Base-by-base conservation (phyloP, 495 filamentous ascomycete species). In the Achaetomiella virescens region DNA sequence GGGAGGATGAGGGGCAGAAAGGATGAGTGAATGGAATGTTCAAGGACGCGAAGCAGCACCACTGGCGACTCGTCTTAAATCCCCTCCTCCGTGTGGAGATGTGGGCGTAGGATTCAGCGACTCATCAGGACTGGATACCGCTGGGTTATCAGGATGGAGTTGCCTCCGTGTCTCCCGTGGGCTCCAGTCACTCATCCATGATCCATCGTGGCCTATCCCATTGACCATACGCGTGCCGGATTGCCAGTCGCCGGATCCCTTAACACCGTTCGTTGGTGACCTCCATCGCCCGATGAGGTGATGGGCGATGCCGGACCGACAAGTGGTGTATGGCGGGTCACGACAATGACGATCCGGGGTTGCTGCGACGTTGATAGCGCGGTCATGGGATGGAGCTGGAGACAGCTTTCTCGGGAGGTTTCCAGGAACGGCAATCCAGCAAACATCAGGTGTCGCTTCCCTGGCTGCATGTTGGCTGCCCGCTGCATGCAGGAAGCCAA, bases 281-380 rank as follows among this genome's bases (percentile, higher is more conserved):
- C n/a, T 31, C 27, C 27, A 4, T 31, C 27, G 27, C 4, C 9
- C 27, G 5, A 31, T 31, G 5, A 31, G n/a, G n/a, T 22, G 42
- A 45, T 45, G 11, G 22, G 18, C 44, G n/a, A 31, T 31, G 44
- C 44, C 44, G 44, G 44, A 31, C 44, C 44, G 44, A 46, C 44
- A 46, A 46, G 5, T 31, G 12, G 25, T n/a, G 22, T 2, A 2
- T 24, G 44, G 24, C 11, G 24, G 22, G 22, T 14, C 25, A 29
- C 10, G 10, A 46, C n/a, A 31, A 31, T 5, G 27, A 4, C 27
- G 27, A 31, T 31, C 27, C 27, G 27, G 27, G 27, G 27, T 9
- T 5, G 9, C 5, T 5, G 9, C 27, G 5, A 31, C 9, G 27
- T 31, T 31, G 27, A 9, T 5, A 31, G 27, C 27, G 27, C 27